These are phyloP conservation scores for Simplicillium sp. DNA, from an alignment of 2,329 filamentous ascomycete species.

Conservation along the genomic window DNA sequence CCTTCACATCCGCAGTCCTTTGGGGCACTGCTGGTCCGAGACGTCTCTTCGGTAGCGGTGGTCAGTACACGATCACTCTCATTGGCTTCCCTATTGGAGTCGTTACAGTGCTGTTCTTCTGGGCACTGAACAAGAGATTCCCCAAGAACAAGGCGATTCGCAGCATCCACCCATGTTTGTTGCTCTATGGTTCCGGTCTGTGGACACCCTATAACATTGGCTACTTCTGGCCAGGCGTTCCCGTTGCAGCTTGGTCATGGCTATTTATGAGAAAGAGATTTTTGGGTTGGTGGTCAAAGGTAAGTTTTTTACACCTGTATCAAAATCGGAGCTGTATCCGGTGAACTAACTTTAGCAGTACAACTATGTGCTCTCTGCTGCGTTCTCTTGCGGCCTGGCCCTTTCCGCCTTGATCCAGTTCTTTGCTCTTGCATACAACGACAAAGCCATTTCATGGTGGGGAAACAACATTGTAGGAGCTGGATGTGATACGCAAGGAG, in stretches of 20 bases:
- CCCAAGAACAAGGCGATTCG: slow-evolving; percentile 21
- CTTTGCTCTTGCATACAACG: slow-evolving; percentile 31
- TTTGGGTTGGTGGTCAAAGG: slow-evolving; percentile 38
- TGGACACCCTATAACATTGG: slow-evolving; percentile 35
- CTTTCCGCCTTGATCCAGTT: slow-evolving; percentile 32
- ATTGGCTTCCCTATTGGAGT: slow-evolving; percentile 29
- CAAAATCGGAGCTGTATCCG: neutral
- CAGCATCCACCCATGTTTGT: slow-evolving; percentile 30
- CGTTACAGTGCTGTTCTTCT: slow-evolving; percentile 23
- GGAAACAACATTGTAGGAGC: slow-evolving; percentile 21
- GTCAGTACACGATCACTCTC: slow-evolving; percentile 24
- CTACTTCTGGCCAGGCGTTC: slow-evolving; percentile 38
- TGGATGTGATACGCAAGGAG: slow-evolving; percentile 28
- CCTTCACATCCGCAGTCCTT: slow-evolving; percentile 28
- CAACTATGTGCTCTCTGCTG: slow-evolving; percentile 31
- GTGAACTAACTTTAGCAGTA: slow-evolving; percentile 7
- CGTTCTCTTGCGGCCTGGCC: slow-evolving; percentile 30
- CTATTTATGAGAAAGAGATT: slow-evolving; percentile 34
- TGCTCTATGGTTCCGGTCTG: slow-evolving; percentile 26
- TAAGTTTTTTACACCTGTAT: neutral
- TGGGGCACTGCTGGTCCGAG: slow-evolving; percentile 42
- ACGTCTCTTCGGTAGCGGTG: slow-evolving; percentile 26
- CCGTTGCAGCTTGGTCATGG: slow-evolving; percentile 37
- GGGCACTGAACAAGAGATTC: slow-evolving; percentile 22
- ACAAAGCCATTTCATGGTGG: slow-evolving; percentile 27